phyloP scores from a whole-genome alignment of 495 filamentous ascomycete genomes.

The Xylaria palmicola region DNA sequence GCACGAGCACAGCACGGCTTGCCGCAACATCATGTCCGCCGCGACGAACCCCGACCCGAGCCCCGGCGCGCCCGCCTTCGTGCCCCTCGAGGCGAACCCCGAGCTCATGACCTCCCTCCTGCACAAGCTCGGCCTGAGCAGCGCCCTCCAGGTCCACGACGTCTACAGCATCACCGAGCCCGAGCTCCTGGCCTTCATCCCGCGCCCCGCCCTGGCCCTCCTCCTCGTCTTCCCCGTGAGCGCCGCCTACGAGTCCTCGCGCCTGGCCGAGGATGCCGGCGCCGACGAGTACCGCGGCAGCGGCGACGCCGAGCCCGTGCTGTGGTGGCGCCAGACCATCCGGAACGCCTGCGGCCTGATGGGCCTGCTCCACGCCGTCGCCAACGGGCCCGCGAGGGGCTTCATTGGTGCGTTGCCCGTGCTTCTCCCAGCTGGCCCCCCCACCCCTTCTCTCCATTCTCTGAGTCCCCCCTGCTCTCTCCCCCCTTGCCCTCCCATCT shows the following conservation, averaged over 20 bases:
- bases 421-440: too few species aligned
- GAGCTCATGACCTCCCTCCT: constrained; percentile 76
- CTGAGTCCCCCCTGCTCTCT: not conserved
- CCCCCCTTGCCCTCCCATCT: not conserved
- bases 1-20: too few species aligned
- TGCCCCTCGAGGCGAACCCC: constrained; percentile 64
- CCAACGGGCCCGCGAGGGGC: constrained; percentile 42
- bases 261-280: constrained; percentile 62
- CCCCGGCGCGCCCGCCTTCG: constrained; percentile 40
- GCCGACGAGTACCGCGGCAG: constrained; percentile 33
- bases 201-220: constrained; percentile 77
- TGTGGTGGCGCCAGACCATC: constrained; percentile 94
- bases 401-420: constrained; percentile 38
- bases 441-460: not conserved
- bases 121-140: constrained; percentile 70
- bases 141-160: constrained; percentile 69
- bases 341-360: constrained; percentile 83
- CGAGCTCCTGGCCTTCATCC: constrained; percentile 74
- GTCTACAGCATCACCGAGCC: constrained; percentile 80
- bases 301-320: constrained; percentile 47
- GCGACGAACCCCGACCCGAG: constrained; percentile 34
- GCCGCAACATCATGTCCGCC: constrained; percentile 29
- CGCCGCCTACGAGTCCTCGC: constrained; percentile 64
- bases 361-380: constrained; percentile 73
- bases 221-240: constrained; percentile 83